Base-by-base conservation (phyloP, 2,329 filamentous ascomycete genomes). In the Aspergillus sp. region DNA sequence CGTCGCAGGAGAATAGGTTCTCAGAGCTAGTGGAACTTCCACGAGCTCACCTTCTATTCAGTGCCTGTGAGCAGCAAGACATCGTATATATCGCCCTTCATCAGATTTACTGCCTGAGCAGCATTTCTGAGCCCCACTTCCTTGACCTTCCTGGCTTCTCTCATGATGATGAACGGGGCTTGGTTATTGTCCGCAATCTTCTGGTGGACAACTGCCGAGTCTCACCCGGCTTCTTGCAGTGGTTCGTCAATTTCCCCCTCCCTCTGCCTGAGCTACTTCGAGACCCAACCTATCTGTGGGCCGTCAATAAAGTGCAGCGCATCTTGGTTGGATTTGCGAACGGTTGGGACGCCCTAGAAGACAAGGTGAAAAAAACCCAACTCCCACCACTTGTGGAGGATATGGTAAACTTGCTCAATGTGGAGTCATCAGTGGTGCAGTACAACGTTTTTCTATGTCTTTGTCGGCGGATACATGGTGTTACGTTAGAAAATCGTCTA, bases 11-110 rank as follows among this genome's bases (percentile, higher is more conserved):
- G 19, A 70, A 70, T 54, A 61, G 50, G 40, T 64, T 65, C 4
- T 66, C 80, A 2, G 83, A 83, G 58, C 46, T 55, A 9, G 56
- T 72, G 65, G 68, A 45, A 75, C 75, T 22, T 9, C 66, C 69
- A 15, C 80, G 88, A 30, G 75, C 85, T 34, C 62, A 69, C n/a
- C 77, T 89, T 7, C 73, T 92, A 12, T 66, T 62, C 24, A 75
- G 83, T 22, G 88, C 89, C 1, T 88, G 85, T 61, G 44, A 61
- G 2, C 64, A 68, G 0, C 70, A 79, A 4, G 89, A 93, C 68
- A 61, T 77, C 47, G 84, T 89, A 66, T 92, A 88, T 67, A 64
- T 91, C 50, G 77, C 81, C 5, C 68, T 89, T 12, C 88, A 90
- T 67, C 87, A 90, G 66, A 58, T 88, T 2, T 87, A 85, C 69